Evolutionary conservation across 148 eudicot genomes (phyloP), one percentile per base, ranked within the genome.

Genomic region (Rhododendron vialii): DNA sequence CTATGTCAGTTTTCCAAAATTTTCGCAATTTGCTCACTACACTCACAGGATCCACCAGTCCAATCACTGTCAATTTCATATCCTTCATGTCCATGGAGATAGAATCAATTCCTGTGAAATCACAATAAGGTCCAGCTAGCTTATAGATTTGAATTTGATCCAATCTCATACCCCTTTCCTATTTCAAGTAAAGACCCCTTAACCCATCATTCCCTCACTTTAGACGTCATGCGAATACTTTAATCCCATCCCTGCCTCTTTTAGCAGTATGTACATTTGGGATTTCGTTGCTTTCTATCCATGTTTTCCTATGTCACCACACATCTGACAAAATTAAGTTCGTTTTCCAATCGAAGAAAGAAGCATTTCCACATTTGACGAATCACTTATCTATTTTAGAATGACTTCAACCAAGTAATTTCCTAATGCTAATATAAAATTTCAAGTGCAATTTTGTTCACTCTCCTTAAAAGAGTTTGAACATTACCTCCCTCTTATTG

Each of bases 11-110:
- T 20, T 89, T 89, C 95, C 95, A 93, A 36, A 87, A 26, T 84
- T 93, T 93, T 15, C 95, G 89, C 82, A 93, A 80, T 88, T 89
- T 93, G 76, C 89, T 92, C 75, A 87, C 95, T 30, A 90, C 81
- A 12, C 88, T 83, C 43, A 93, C 89, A 0, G 95, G 92, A 87
- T 93, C 95, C 71, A 91, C 95, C 3, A 88, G 71, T 50, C 95
- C 95, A 53, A 90, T 84, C 86, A 93, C 90, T 0, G 94, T 92
- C 83, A 93, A 3, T 65, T 87, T 92, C 86, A 71, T 81, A 41
- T 86, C 93, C 88, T 92, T 91, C 94, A 91, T 93, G 86, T 92
- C 92, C 89, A 92, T 89, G 35, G 94, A 85, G n/a, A 92, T 91
- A 2, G 90, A 91, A 87, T 91, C 95, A 48, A 93, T 92, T 57